Evolutionary conservation across 2,329 filamentous ascomycete genomes (phyloP).

Genomic region (Aspergillus costaricaensis): DNA sequence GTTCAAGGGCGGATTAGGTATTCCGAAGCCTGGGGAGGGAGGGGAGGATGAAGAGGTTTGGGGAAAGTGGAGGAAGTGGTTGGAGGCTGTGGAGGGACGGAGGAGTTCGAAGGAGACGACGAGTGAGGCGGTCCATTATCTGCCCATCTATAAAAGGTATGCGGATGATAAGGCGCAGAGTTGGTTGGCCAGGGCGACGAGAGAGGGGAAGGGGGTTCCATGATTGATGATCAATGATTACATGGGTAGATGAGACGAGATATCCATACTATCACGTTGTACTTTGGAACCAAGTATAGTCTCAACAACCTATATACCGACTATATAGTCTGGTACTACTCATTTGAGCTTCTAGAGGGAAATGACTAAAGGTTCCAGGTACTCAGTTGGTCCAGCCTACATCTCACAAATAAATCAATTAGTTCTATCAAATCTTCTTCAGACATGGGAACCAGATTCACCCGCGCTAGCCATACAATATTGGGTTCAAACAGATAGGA

Average conservation of each 20-base stretch:
- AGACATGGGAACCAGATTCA: too few relatives aligned
- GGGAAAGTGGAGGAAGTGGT: conserved; percentile 67
- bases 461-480: too few relatives aligned
- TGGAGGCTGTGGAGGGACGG: conserved; percentile 59
- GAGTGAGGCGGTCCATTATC: conserved; percentile 67
- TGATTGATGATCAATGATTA: conserved; percentile 35
- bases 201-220: conserved; percentile 64
- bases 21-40: conserved; percentile 51
- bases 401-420: too few relatives aligned
- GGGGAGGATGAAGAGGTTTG: conserved; percentile 60
- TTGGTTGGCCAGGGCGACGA: conserved; percentile 62
- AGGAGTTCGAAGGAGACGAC: conserved; percentile 67
- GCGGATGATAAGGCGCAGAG: conserved; percentile 66
- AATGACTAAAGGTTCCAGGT: too few relatives aligned
- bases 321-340: too few relatives aligned
- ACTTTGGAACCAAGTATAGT: too few relatives aligned
- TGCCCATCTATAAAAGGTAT: conserved; percentile 68
- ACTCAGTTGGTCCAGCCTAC: too few relatives aligned
- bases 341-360: too few relatives aligned
- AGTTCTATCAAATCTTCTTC: too few relatives aligned
- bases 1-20: conserved; percentile 64
- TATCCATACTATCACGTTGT: not conserved
- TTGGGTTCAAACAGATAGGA: too few relatives aligned
- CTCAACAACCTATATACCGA: too few relatives aligned
- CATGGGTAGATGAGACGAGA: not conserved